Conservation (phyloP, 495 filamentous ascomycete species). For the Paragyromitra xinjiangensis region DNA sequence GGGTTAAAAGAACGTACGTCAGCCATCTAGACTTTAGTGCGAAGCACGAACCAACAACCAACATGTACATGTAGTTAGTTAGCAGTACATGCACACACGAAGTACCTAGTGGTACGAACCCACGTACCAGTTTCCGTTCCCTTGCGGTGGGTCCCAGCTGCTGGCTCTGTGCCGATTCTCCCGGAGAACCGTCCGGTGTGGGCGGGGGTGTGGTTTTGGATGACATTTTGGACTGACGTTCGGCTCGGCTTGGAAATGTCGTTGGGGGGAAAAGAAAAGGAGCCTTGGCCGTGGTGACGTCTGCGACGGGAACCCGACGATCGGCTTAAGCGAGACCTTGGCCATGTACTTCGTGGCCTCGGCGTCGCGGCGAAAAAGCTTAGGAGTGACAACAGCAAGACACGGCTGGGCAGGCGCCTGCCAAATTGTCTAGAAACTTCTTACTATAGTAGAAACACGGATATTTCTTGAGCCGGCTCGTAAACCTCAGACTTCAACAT, state of each 20-base stretch:
- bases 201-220: slow-evolving; percentile 22
- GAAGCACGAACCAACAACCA: slow-evolving; percentile 7
- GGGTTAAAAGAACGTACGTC: slow-evolving; percentile 2
- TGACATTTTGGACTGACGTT: slow-evolving; percentile 21
- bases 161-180: slow-evolving; percentile 34
- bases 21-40: slow-evolving; percentile 4
- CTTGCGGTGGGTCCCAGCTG: slow-evolving; percentile 1
- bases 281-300: slow-evolving; percentile 23
- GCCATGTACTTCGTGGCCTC: background rate
- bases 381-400: slow-evolving; percentile 11
- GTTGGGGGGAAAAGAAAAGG: background rate
- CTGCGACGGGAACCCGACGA: slow-evolving; percentile 18
- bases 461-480: background rate
- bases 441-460: slow-evolving; percentile 1
- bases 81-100: background rate
- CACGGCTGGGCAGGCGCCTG: slow-evolving; percentile 9
- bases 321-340: slow-evolving; percentile 33
- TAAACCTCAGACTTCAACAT: background rate
- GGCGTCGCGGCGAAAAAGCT: slow-evolving; percentile 6
- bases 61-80: background rate
- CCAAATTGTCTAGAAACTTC: background rate
- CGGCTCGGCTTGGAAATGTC: background rate
- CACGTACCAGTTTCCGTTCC: slow-evolving; percentile 39
- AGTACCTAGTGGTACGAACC: slow-evolving; percentile 1
- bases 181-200: slow-evolving; percentile 25